Evolutionary conservation across 2,329 filamentous ascomycete species (phyloP), one percentile per base, ranked within the genome.

Genomic region (Sphaerostilbella broomeana): DNA sequence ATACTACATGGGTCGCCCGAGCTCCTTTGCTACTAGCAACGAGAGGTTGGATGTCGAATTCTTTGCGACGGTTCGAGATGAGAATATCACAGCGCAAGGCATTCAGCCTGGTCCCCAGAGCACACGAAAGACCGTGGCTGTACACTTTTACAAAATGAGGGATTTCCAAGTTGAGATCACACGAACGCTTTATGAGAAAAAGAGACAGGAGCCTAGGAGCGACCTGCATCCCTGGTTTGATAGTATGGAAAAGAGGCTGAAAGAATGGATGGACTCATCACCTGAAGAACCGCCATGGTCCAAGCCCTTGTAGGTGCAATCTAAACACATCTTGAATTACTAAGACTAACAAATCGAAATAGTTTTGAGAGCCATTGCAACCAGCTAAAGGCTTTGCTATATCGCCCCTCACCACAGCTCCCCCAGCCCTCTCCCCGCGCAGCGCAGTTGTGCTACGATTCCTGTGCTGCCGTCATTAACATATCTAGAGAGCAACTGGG

Each of bases 81-180:
- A 80, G 35, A 82, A 83, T 59, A 95, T 98, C 50, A 89, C 82
- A 2, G 69, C 77, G 2, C 70, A 81, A 22, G 89, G 87, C 3
- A 83, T 95, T 41, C 66, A 79, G 16, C 73, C 80, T 0, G 84
- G 81, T 1, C 82, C 81, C 5, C 72, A 77, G 2, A 86, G 85
- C 25, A 73, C 89, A 49, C 86, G 85, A 56, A 98, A 98, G 60
- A 77, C 86, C 52, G 81, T 94, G 18, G 82, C 87, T 3, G 88
- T 95, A 45, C 90, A 98, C 58, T 92, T 94, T 53, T 88, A 88
- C 67, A 90, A 86, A 56, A 94, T 95, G 86, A 75, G 87, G 40
- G 63, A 94, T 42, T 68, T 89, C 10, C 89, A 95, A 58, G 78
- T 89, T 11, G 90, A 97, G 61, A 92, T 95, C 29, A 75, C 88